Percentiles rank a stretch among this genome's conserved stretches.
phyloP scores from a whole-genome alignment of 495 filamentous ascomycete genomes.

The Clohesyomyces aquaticus region DNA sequence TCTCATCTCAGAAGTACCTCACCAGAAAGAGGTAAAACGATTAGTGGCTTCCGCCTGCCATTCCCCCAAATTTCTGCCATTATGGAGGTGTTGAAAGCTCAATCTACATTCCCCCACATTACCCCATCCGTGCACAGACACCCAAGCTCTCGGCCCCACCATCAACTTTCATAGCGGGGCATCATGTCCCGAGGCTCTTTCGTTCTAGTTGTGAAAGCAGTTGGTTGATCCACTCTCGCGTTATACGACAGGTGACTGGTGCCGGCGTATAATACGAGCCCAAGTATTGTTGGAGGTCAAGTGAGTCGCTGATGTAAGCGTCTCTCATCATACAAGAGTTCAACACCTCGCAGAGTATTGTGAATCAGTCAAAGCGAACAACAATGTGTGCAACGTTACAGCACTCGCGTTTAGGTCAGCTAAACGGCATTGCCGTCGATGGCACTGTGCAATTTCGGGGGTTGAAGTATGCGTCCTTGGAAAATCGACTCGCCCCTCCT shows the following conservation, averaged over 20 bases:
- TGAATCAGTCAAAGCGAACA: neutral
- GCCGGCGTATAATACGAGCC: neutral
- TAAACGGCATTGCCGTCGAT: constrained; percentile 22
- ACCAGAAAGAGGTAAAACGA: constrained; percentile 5
- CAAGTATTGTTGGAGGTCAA: neutral
- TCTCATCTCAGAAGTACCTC: constrained; percentile 24
- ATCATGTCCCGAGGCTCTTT: constrained; percentile 16
- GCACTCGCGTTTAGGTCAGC: constrained; percentile 22
- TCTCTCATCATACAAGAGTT: neutral
- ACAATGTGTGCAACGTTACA: constrained; percentile 22
- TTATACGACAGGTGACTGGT: neutral
- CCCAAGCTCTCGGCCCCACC: constrained; percentile 21
- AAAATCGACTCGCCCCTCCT: constrained; percentile 39
- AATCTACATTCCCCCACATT: constrained; percentile 25
- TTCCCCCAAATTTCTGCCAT: constrained; percentile 10
- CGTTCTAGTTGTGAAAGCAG: constrained; percentile 13
- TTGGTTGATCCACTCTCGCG: neutral
- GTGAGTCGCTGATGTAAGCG: no score
- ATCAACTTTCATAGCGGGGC: constrained; percentile 34
- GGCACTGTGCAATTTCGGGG: constrained; percentile 40
- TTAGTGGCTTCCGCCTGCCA: constrained; percentile 15
- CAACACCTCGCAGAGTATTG: no score
- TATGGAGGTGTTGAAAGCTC: neutral
- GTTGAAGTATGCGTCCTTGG: constrained; percentile 41
- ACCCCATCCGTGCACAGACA: constrained; percentile 31